Percentiles rank a stretch among this genome's conserved stretches.
Conservation (phyloP, 352 stramenopile species). For the Globisporangium iwayamae region DNA sequence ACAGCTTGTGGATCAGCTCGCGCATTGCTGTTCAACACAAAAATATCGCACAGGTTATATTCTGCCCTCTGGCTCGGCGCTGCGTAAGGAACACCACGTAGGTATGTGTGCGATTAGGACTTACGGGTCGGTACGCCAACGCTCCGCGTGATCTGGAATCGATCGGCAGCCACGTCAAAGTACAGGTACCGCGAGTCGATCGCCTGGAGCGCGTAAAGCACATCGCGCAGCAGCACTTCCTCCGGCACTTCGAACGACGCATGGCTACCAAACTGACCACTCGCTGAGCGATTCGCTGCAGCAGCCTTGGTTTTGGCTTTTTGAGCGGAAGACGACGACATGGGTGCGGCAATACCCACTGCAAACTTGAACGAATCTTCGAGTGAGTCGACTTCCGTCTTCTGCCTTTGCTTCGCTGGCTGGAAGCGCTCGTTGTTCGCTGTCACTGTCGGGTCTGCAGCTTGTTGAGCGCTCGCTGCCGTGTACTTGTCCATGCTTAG, state of each 20-base stretch:
- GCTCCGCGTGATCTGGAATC: slow-evolving; percentile 77
- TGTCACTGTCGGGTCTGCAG: slow-evolving; percentile 1
- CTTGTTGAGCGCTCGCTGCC: neutral
- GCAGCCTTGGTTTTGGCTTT: slow-evolving; percentile 28
- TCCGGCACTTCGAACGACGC: slow-evolving; percentile 78
- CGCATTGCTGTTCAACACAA: slow-evolving; percentile 55
- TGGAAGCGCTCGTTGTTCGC: slow-evolving; percentile 6
- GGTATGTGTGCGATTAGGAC: slow-evolving; percentile 12
- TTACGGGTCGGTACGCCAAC: slow-evolving; percentile 76
- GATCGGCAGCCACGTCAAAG: slow-evolving; percentile 71
- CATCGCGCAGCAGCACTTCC: slow-evolving; percentile 86
- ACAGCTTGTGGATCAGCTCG: slow-evolving; percentile 78
- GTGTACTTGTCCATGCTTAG: slow-evolving; percentile 12
- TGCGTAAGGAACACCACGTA: neutral
- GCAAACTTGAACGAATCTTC: slow-evolving; percentile 81
- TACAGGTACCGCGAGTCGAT: slow-evolving; percentile 91
- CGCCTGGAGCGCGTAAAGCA: slow-evolving; percentile 90
- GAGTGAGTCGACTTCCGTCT: slow-evolving; percentile 47
- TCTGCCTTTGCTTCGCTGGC: slow-evolving; percentile 15
- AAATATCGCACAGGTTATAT: neutral
- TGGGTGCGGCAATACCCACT: slow-evolving; percentile 44
- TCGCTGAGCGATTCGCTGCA: neutral
- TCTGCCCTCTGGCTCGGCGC: neutral
- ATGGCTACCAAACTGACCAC: slow-evolving; percentile 11
- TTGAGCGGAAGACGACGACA: slow-evolving; percentile 14